Conservation (phyloP, 495 filamentous ascomycete genomes). For the Neurospora sp. region DNA sequence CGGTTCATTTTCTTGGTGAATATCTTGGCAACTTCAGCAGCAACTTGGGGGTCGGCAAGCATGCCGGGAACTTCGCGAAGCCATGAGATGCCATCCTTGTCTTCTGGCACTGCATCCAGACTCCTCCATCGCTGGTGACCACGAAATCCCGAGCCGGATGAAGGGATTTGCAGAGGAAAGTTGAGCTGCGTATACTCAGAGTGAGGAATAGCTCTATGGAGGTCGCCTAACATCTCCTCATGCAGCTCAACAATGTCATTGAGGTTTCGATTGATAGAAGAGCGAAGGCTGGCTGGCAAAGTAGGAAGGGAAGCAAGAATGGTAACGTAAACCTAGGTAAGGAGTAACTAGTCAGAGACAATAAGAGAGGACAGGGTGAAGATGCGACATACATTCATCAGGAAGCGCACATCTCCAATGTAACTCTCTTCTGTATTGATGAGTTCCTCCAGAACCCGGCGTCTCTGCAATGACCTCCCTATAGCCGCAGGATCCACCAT, state of each 20-base stretch:
- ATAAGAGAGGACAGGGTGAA: neutral
- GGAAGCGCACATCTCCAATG: slow-evolving; percentile 71
- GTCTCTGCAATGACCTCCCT: slow-evolving; percentile 60
- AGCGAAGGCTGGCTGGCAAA: slow-evolving; percentile 42
- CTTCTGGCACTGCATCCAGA: slow-evolving; percentile 48
- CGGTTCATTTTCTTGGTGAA: slow-evolving; percentile 70
- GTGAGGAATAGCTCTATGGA: slow-evolving; percentile 50
- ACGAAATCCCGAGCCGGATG: slow-evolving; percentile 9
- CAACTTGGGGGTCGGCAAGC: slow-evolving; percentile 59
- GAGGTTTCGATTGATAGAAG: slow-evolving; percentile 55
- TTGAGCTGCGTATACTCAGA: slow-evolving; percentile 48
- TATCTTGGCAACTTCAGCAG: slow-evolving; percentile 62
- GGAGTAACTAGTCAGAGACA: slow-evolving; percentile 4
- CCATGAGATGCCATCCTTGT: slow-evolving; percentile 29
- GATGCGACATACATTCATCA: slow-evolving; percentile 58
- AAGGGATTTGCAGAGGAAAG: slow-evolving; percentile 7
- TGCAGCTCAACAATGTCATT: slow-evolving; percentile 62
- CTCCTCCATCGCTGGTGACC: slow-evolving; percentile 49
- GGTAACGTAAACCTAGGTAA: slow-evolving; percentile 55
- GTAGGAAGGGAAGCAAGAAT: slow-evolving; percentile 52
- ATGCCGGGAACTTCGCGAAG: slow-evolving; percentile 40
- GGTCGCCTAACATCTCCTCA: slow-evolving; percentile 55
- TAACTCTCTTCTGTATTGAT: slow-evolving; percentile 81
- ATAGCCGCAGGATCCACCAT: slow-evolving; percentile 61
- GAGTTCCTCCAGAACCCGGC: slow-evolving; percentile 72